A percentile compares a stretch with the other conserved stretches of the same genome.
Conservation (phyloP, 164 flowering plant genomes). For the Aristolochia fimbriata region DNA sequence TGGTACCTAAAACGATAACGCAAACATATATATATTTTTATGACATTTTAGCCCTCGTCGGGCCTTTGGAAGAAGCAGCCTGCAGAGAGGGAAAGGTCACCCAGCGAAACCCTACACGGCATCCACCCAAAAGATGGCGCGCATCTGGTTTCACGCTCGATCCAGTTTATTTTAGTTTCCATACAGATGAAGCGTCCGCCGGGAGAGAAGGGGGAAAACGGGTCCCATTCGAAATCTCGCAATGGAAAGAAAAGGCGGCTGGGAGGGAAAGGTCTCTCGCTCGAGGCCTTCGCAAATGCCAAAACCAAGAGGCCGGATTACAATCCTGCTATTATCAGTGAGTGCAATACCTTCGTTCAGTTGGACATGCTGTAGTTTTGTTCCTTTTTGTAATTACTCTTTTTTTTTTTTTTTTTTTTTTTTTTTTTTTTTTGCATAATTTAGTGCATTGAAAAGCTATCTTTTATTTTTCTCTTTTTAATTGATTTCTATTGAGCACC, state of each 20-base stretch:
- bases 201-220: not conserved
- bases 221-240: not conserved
- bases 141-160: too few species aligned
- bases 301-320: slow-evolving; percentile 34
- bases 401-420: not conserved
- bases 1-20: too few species aligned
- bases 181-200: too few species aligned
- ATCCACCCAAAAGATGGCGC: too few species aligned
- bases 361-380: not conserved
- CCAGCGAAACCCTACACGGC: too few species aligned
- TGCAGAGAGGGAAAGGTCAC: too few species aligned
- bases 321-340: slow-evolving; percentile 46
- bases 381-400: too few species aligned
- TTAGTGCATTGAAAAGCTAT: not conserved
- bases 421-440: not conserved
- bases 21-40: too few species aligned
- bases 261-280: slow-evolving; percentile 77
- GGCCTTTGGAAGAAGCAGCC: too few species aligned
- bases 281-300: slow-evolving; percentile 64
- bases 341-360: not conserved
- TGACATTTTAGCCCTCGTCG: too few species aligned
- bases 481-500: too few species aligned
- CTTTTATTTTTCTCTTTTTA: not conserved
- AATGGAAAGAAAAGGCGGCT: slow-evolving; percentile 38
- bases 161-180: too few species aligned